A percentile compares a stretch with the other conserved stretches of the same genome.
These are phyloP conservation scores for Tolypocladium ovalisporum DNA, from an alignment of 2,329 filamentous ascomycete species.

Conservation along the genomic window DNA sequence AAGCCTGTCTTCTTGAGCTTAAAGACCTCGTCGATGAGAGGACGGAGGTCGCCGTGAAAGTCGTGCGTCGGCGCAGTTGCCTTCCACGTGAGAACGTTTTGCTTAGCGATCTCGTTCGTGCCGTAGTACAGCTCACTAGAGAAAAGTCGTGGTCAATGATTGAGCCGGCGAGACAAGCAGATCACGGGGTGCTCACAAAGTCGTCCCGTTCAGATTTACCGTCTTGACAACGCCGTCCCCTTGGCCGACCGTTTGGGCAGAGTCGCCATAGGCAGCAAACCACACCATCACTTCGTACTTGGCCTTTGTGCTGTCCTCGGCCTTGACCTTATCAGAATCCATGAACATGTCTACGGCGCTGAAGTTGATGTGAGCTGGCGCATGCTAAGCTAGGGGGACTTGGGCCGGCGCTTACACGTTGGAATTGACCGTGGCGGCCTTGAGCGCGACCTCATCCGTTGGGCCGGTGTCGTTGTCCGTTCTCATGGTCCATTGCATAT, in stretches of 20 bases:
- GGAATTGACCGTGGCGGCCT: conserved; percentile 29
- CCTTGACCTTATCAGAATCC: conserved; percentile 28
- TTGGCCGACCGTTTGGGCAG: conserved; percentile 37
- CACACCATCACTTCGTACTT: conserved; percentile 46
- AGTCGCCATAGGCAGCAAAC: conserved; percentile 35
- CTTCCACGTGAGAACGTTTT: conserved; percentile 41
- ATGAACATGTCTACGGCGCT: conserved; percentile 50
- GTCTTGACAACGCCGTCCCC: conserved; percentile 18
- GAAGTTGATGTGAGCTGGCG: too few species aligned
- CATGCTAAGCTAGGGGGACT: too few species aligned
- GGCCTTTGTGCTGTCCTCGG: conserved; percentile 29
- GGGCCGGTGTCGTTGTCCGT: conserved; percentile 28
- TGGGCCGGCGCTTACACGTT: too few species aligned
- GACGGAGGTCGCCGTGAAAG: conserved; percentile 35
- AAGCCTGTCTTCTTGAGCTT: conserved; percentile 19
- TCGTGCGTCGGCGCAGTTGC: conserved; percentile 20
- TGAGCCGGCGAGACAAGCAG: not conserved
- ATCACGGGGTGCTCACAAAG: conserved; percentile 23
- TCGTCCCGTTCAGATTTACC: conserved; percentile 26
- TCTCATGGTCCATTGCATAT: conserved; percentile 37
- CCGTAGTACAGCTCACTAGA: conserved; percentile 30
- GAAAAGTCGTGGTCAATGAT: not conserved
- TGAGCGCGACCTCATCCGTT: conserved; percentile 22
- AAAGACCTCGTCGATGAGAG: conserved; percentile 30
- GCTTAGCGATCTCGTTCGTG: conserved; percentile 20